Evolutionary conservation across 495 filamentous ascomycete genomes (phyloP).

Genomic region (Cladorrhinum samala): DNA sequence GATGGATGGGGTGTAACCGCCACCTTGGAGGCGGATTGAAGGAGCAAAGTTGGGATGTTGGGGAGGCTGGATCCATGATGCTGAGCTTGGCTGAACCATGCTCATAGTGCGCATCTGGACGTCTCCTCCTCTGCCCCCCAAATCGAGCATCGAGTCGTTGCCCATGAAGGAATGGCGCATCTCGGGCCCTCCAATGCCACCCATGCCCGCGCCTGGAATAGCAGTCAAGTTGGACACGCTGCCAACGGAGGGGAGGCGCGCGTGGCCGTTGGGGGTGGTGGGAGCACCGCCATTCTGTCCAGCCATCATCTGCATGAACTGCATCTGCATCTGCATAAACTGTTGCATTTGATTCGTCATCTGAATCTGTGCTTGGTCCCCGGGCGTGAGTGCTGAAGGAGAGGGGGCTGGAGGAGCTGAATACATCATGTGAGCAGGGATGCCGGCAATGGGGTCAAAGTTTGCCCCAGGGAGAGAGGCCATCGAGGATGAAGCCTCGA

Average conservation of each 20-base stretch:
- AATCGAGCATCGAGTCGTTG: constrained; percentile 31
- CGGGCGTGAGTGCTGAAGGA: constrained; percentile 47
- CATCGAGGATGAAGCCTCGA: constrained; percentile 36
- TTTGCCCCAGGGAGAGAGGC: constrained; percentile 29
- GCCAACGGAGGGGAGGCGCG: constrained; percentile 29
- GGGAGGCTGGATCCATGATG: constrained; percentile 42
- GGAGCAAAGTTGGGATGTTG: constrained; percentile 37
- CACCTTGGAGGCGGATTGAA: constrained; percentile 39
- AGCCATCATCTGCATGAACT: constrained; percentile 78
- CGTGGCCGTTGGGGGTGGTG: constrained; percentile 29
- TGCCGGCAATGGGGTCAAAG: constrained; percentile 40
- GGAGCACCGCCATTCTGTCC: constrained; percentile 30
- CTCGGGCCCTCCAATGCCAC: constrained; percentile 20
- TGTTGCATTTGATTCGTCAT: constrained; percentile 82
- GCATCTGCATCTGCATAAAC: constrained; percentile 93
- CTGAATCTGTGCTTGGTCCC: constrained; percentile 73
- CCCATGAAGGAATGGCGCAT: constrained; percentile 40
- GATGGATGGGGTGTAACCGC: constrained; percentile 57
- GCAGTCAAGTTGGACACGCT: constrained; percentile 18
- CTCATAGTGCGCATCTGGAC: constrained; percentile 60
- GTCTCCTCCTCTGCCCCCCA: constrained; percentile 31
- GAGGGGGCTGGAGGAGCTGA: constrained; percentile 27
- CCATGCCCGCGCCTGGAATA: constrained; percentile 3
- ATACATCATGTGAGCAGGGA: constrained; percentile 46
- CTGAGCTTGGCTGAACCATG: constrained; percentile 67